Base-by-base conservation (phyloP, 306 rosid genomes). In the Comarum palustre region DNA sequence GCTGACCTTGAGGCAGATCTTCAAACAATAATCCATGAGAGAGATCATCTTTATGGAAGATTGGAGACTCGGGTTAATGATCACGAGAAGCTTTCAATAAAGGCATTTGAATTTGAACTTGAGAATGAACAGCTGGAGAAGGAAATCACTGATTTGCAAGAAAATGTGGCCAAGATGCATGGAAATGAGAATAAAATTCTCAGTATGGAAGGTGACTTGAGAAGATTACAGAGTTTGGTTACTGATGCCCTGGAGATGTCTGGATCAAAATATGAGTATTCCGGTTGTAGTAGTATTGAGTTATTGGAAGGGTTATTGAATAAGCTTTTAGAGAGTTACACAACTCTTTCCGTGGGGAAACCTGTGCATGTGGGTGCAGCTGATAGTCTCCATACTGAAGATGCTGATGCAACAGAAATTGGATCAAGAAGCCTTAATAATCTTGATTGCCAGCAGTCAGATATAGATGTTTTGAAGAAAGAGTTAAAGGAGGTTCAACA, bases 401-500 rank as follows among this genome's bases (percentile, higher is more conserved):
- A 81, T 59, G 79, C 71, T 58, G 82, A 71, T 64, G 80, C 55
- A 36, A 68, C 72, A 24, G 65, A 77, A 81, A 45, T 54, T 57
- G 84, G 71, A 68, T 86, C 74, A n/a, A 84, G 85, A 85, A 77
- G 86, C 72, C 70, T 32, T 36, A 79, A 73, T 72, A 63, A 65
- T 65, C 77, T 59, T 75, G 86, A 80, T 71, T 71, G 55, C 77
- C 77, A 73, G 80, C 81, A 73, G 63, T 72, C 76, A 9, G 83
- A 81, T 83, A 57, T 77, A 52, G 86, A 79, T 81, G 74, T 46
- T 77, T 78, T 80, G 84, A 90, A 82, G 82, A 80, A 71, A 86
- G 92, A 94, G 72, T 86, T 91, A 71, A 96, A 88, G 80, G 91
- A 84, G 72, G 87, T 91, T 72, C 74, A 85, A 77, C 73, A 41